A percentile compares a stretch with the other conserved stretches of the same genome.
These are phyloP conservation scores for Bacterosira constricta DNA, from an alignment of 108 stramenopile species.

Conservation along the genomic window DNA sequence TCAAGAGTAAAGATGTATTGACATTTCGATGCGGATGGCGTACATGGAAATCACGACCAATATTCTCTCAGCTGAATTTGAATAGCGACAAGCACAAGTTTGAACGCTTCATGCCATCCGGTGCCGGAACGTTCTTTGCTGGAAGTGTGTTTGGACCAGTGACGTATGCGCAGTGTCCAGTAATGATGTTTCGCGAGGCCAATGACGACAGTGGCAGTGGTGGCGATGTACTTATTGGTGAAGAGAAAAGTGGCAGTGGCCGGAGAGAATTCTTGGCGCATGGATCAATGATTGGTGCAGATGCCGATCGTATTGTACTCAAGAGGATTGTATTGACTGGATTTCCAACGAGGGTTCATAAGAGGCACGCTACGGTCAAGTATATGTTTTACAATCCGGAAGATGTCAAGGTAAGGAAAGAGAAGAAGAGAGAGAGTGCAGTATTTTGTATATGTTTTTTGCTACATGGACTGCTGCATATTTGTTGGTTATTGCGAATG, in stretches of 20 bases:
- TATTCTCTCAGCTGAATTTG: constrained; percentile 95
- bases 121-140: constrained; percentile 81
- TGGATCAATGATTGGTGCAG: constrained; percentile 92
- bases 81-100: constrained; percentile 99
- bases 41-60: constrained; percentile 87
- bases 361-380: constrained; percentile 95
- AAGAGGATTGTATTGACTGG: constrained; percentile 98
- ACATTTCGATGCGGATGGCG: constrained; percentile 95
- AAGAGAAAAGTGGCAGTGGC: neutral
- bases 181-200: constrained; percentile 75
- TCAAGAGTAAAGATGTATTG: constrained; percentile 93
- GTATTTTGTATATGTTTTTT: neutral
- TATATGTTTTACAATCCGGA: constrained; percentile 99
- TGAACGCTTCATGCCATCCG: constrained; percentile 92
- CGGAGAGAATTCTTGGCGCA: constrained; percentile 81
- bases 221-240: neutral
- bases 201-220: constrained; percentile 19
- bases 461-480: no score
- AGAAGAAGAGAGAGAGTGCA: neutral
- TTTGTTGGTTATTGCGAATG: no score
- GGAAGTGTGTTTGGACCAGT: constrained; percentile 95
- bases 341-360: constrained; percentile 95
- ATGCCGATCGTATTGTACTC: constrained; percentile 96
- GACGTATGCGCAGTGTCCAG: constrained; percentile 91
- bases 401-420: constrained; percentile 83